A percentile compares a stretch with the other conserved stretches of the same genome.
phyloP scores from a whole-genome alignment of 2,329 filamentous ascomycete species.

The Aureobasidium melanogenum region DNA sequence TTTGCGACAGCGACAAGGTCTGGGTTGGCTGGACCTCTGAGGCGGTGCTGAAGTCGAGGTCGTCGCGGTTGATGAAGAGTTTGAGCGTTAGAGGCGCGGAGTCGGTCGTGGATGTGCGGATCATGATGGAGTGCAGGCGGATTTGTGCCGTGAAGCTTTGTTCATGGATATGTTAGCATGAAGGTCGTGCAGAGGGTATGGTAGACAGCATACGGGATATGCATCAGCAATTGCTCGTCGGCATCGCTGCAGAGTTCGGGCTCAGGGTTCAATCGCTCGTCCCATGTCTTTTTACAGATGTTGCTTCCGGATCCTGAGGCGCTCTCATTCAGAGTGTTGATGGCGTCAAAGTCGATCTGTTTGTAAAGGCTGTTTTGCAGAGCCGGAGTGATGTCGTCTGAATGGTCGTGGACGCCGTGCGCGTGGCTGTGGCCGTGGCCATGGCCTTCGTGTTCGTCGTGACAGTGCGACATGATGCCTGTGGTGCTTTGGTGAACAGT shows the following conservation, averaged over 20 bases:
- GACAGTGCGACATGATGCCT: conserved; percentile 36
- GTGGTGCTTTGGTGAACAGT: neutral
- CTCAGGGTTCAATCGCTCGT: conserved; percentile 59
- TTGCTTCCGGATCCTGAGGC: conserved; percentile 57
- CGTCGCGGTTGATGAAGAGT: conserved; percentile 76
- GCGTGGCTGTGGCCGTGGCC: conserved; percentile 38
- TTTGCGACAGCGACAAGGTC: conserved; percentile 66
- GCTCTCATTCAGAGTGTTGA: conserved; percentile 79
- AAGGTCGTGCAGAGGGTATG: neutral
- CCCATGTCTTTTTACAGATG: conserved; percentile 86
- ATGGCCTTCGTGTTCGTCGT: conserved; percentile 37
- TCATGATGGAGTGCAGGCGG: conserved; percentile 79
- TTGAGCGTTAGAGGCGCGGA: conserved; percentile 75
- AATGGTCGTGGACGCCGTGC: conserved; percentile 69
- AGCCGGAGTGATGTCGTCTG: conserved; percentile 84
- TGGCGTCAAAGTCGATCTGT: conserved; percentile 80
- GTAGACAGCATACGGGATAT: conserved; percentile 57
- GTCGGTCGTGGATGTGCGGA: conserved; percentile 65
- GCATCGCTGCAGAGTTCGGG: conserved; percentile 78
- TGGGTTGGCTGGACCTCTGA: conserved; percentile 64
- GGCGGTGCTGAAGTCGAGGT: conserved; percentile 75
- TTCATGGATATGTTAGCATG: neutral
- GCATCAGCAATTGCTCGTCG: conserved; percentile 90
- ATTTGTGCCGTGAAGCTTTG: conserved; percentile 83
- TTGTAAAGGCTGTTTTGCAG: conserved; percentile 85